Evolutionary conservation across 2,329 filamentous ascomycete species (phyloP).

Genomic region (Botrytis sinoallii): DNA sequence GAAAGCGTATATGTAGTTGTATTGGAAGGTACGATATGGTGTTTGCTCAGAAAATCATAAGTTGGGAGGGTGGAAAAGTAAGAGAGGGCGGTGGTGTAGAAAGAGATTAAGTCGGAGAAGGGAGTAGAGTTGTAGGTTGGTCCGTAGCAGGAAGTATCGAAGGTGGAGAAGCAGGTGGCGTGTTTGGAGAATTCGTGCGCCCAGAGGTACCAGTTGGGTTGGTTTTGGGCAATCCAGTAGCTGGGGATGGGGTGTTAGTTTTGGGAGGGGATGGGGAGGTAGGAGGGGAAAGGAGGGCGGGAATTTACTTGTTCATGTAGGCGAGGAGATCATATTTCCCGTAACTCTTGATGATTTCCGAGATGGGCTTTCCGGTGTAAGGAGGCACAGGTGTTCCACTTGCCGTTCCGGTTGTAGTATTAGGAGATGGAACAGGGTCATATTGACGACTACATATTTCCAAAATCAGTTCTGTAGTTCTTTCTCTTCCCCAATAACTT

Average conservation of each 20-base stretch:
- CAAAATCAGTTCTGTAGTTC: neutral
- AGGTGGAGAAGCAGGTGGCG: constrained; percentile 64
- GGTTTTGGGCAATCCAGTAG: constrained; percentile 58
- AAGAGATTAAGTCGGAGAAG: neutral
- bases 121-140: constrained; percentile 41
- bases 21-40: constrained; percentile 57
- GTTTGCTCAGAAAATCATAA: constrained; percentile 55
- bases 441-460: constrained; percentile 51
- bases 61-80: constrained; percentile 60
- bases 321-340: constrained; percentile 57
- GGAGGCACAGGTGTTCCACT: constrained; percentile 53
- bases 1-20: constrained; percentile 52
- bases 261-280: neutral
- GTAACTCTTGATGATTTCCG: constrained; percentile 56
- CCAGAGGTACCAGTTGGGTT: constrained; percentile 60
- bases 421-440: constrained; percentile 58
- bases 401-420: constrained; percentile 55
- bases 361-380: constrained; percentile 57
- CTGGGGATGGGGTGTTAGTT: neutral
- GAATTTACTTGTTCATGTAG: constrained; percentile 57
- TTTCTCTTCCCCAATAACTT: neutral
- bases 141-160: constrained; percentile 63
- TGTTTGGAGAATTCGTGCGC: constrained; percentile 67
- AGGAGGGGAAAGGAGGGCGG: neutral
- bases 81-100: constrained; percentile 46